These are phyloP conservation scores for Eucalyptus sp. DNA, from an alignment of 345 rosid genomes.

Conservation along the genomic window DNA sequence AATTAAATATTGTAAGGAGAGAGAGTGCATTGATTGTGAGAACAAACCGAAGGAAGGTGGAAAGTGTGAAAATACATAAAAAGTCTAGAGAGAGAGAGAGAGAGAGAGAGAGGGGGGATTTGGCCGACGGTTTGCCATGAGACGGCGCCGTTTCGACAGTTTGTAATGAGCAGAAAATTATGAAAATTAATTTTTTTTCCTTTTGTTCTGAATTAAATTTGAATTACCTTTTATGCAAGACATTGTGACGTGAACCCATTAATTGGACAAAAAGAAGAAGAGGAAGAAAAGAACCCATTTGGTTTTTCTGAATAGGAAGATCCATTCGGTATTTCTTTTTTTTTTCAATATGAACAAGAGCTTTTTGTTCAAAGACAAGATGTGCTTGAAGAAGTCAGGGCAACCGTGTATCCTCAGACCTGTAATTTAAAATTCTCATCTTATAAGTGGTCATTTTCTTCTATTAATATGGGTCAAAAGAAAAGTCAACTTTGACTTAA, in stretches of 20 bases:
- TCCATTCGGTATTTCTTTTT: background rate
- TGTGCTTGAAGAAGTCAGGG: background rate
- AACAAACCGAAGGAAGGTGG: background rate
- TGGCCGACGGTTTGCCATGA: background rate
- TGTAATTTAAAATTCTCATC: too few species aligned
- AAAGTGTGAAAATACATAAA: background rate
- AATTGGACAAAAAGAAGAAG: background rate
- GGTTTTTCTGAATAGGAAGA: background rate
- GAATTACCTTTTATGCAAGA: background rate
- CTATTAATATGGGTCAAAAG: background rate
- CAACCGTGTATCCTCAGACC: too few species aligned
- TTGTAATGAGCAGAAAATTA: background rate
- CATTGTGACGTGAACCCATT: background rate
- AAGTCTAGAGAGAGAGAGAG: background rate
- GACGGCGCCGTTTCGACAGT: background rate
- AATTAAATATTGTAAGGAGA: background rate
- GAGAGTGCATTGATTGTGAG: background rate
- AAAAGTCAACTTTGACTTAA: background rate
- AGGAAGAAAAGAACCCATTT: background rate
- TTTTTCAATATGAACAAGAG: background rate
- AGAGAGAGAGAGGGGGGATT: background rate
- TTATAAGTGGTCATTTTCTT: background rate
- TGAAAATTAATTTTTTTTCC: background rate
- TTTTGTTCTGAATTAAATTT: background rate
- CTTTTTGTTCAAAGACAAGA: background rate